Base-by-base conservation (phyloP, 176 grass and related monocot species). In the Musa acuminata region DNA sequence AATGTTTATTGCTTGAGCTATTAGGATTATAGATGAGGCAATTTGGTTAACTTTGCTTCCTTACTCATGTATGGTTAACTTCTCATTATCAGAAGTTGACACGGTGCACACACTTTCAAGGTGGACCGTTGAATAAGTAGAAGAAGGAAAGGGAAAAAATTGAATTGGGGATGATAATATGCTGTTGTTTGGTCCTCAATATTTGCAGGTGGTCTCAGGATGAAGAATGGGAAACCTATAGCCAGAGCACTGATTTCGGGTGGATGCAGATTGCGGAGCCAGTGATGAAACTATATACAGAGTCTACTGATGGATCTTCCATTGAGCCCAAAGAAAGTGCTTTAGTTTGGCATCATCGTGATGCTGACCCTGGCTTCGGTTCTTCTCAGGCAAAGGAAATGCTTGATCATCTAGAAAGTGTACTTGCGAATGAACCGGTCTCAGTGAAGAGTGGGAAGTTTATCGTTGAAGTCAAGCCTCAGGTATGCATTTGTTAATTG, bases 281-380 rank as follows among this genome's bases (percentile, higher is more conserved):
- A 11, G 81, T 90, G 80, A 86, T 90, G 87, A 90, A 90, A 52
- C 71, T 81, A 14, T 77, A 77, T 77, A 77, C 87, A 76, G 87
- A 90, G 80, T 81, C 87, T 64, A 90, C 87, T 13, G 87, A 86
- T 52, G 87, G 87, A 76, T 90, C 87, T 11, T 75, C 72, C 72
- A 84, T 90, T n/a, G 87, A 90, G 86, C 69, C 77, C 71, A 90
- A 90, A 81, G 84, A 90, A 79, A 90, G 87, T 50, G 67, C 87
- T 83, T 69, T 90, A 59, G 87, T 90, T 29, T 90, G 87, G 87
- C 87, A 90, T 59, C 87, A 90, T 71, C 84, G 83, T 64, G 87
- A 90, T 90, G 84, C 84, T 52, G 87, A 81, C 19, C 84, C 81
- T 55, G 52, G 64, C 20, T 78, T 69, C 8, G 62, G 76, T 9